A percentile compares a stretch with the other conserved stretches of the same genome.
phyloP scores from a whole-genome alignment of 2,329 filamentous ascomycete genomes.

The Huntiella bhutanensis region DNA sequence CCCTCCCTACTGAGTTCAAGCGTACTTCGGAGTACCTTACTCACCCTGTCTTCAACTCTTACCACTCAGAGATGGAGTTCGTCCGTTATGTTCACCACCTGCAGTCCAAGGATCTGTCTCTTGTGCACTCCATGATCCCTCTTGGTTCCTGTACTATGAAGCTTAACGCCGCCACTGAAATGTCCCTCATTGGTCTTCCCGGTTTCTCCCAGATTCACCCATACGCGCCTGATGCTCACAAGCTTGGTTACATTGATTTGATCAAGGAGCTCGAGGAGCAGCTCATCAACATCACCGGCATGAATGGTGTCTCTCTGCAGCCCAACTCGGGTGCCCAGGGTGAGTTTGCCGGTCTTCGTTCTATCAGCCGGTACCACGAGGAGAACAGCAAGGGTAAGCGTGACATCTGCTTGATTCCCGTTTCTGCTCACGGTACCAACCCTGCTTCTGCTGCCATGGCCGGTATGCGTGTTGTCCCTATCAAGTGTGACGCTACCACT shows the following conservation, averaged over 20 bases:
- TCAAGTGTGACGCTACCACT: conserved; percentile 75
- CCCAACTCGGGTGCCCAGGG: conserved; percentile 94
- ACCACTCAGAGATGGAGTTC: conserved; percentile 89
- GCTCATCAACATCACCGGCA: conserved; percentile 68
- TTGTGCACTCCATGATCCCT: conserved; percentile 95
- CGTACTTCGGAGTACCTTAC: conserved; percentile 62
- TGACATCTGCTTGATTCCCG: conserved; percentile 84
- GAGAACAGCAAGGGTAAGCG: conserved; percentile 48
- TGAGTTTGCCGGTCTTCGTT: conserved; percentile 76
- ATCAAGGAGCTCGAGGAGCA: conserved; percentile 57
- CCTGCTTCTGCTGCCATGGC: conserved; percentile 90
- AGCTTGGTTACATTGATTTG: conserved; percentile 49
- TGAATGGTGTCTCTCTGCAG: conserved; percentile 75
- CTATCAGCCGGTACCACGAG: conserved; percentile 72
- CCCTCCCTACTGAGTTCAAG: conserved; percentile 39
- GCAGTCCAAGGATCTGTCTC: conserved; percentile 81
- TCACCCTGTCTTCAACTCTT: conserved; percentile 83
- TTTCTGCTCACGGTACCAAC: conserved; percentile 91
- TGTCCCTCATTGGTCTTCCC: conserved; percentile 66
- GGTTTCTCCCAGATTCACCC: conserved; percentile 69
- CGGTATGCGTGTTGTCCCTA: conserved; percentile 78
- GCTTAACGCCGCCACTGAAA: conserved; percentile 82
- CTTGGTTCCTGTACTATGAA: conserved; percentile 98
- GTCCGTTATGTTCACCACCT: conserved; percentile 85
- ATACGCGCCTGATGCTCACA: conserved; percentile 45